These are phyloP conservation scores for Jackrogersella minutella DNA, from an alignment of 495 filamentous ascomycete genomes.

Conservation along the genomic window DNA sequence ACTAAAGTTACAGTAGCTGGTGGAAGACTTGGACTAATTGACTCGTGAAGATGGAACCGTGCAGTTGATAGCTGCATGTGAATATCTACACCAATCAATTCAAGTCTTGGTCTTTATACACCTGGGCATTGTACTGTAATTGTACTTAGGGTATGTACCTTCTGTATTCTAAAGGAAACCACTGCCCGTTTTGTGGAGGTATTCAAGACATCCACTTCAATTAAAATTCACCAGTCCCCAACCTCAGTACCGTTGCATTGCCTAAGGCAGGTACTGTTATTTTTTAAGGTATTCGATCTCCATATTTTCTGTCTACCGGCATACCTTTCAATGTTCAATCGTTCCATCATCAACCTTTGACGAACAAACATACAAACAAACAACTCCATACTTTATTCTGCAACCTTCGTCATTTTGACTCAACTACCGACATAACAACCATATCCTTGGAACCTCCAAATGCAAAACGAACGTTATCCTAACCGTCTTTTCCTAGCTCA, in stretches of 20 bases:
- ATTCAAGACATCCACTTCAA: constrained; percentile 4
- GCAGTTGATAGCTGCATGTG: constrained; percentile 18
- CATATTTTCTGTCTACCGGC: constrained; percentile 6
- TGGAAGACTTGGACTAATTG: background rate
- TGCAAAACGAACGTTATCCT: too few relatives aligned
- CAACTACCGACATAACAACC: constrained; percentile 7
- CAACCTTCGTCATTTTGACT: constrained; percentile 20
- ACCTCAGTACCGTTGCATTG: too few relatives aligned
- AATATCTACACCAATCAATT: too few relatives aligned
- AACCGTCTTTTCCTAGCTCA: background rate
- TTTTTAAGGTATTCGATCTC: background rate
- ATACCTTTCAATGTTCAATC: constrained; percentile 1
- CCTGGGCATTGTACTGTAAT: background rate
- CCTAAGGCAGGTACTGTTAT: constrained; percentile 8
- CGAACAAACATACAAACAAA: constrained; percentile 13
- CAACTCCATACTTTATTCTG: constrained; percentile 8
- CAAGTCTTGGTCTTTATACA: constrained; percentile 10
- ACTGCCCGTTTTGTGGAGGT: background rate
- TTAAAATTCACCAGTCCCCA: constrained; percentile 6
- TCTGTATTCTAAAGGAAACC: constrained; percentile 7
- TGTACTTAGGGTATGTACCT: constrained; percentile 1
- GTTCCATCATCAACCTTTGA: constrained; percentile 7
- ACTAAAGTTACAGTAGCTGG: constrained; percentile 5
- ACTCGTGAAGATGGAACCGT: constrained; percentile 18
- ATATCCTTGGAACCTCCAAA: background rate